A percentile compares a stretch with the other conserved stretches of the same genome.
Evolutionary conservation across 306 rosid genomes (phyloP).

Genomic region (Cicer chorassanicum): DNA sequence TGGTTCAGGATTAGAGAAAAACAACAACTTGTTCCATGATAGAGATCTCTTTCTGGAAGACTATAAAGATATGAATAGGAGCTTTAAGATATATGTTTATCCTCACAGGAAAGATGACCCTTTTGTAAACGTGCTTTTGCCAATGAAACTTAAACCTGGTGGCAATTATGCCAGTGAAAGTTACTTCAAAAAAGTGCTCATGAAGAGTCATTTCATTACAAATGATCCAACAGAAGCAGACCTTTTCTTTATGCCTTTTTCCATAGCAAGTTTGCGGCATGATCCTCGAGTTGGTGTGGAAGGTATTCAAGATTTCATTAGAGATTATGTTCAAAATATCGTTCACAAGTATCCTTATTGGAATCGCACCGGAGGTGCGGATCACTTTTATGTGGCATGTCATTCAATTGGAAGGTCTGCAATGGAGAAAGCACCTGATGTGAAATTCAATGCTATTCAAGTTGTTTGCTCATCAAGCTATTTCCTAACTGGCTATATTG

Average conservation of each 20-base stretch:
- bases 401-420: constrained; percentile 81
- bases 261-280: constrained; percentile 75
- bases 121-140: constrained; percentile 73
- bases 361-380: constrained; percentile 75
- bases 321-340: constrained; percentile 62
- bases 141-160: constrained; percentile 63
- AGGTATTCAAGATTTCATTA: constrained; percentile 67
- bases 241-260: constrained; percentile 85
- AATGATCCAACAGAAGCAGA: constrained; percentile 64
- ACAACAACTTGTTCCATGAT: constrained; percentile 68
- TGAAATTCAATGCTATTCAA: constrained; percentile 70
- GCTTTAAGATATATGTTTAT: constrained; percentile 85
- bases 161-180: constrained; percentile 94
- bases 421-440: constrained; percentile 67
- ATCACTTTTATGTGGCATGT: constrained; percentile 86
- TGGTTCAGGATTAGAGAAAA: constrained; percentile 54
- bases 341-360: constrained; percentile 67
- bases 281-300: constrained; percentile 72
- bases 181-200: constrained; percentile 72
- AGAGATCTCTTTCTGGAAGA: constrained; percentile 66
- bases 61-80: constrained; percentile 75
- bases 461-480: constrained; percentile 83
- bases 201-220: constrained; percentile 70
- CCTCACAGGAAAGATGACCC: constrained; percentile 71
- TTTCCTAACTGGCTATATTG: constrained; percentile 58